Evolutionary conservation across 108 stramenopile species (phyloP).

Genomic region (Nitzschia sp.): DNA sequence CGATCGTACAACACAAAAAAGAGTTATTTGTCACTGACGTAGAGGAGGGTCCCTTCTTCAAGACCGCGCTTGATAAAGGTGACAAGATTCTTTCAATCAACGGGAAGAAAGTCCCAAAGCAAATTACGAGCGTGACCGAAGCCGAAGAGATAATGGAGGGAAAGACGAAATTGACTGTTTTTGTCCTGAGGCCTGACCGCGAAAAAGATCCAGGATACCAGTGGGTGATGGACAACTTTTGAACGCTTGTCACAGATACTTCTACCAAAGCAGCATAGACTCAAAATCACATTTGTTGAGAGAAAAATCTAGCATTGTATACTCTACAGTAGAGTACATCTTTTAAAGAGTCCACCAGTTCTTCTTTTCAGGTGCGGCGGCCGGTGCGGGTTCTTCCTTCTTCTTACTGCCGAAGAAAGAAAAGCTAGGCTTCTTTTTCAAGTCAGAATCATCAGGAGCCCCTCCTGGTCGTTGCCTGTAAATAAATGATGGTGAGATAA

Average conservation of each 20-base stretch:
- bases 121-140: constrained; percentile 14
- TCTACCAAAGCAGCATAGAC: neutral
- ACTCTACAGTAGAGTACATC: neutral
- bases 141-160: constrained; percentile 7
- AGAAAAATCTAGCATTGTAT: too few species aligned
- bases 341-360: constrained; percentile 86
- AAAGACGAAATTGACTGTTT: constrained; percentile 13
- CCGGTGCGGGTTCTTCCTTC: constrained; percentile 45
- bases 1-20: constrained; percentile 10
- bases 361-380: constrained; percentile 63
- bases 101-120: constrained; percentile 19
- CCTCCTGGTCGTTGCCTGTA: constrained; percentile 76
- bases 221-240: constrained; percentile 19
- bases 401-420: constrained; percentile 53
- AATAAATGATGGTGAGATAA: neutral
- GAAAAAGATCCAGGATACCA: constrained; percentile 27
- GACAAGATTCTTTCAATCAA: constrained; percentile 34
- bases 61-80: constrained; percentile 29
- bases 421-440: constrained; percentile 45
- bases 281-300: neutral
- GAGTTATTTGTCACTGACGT: constrained; percentile 20
- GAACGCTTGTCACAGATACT: neutral
- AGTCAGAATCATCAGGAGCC: constrained; percentile 68
- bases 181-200: constrained; percentile 15
- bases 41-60: constrained; percentile 24